Base-by-base conservation (phyloP, 345 rosid species). In the Pistacia integerrima region DNA sequence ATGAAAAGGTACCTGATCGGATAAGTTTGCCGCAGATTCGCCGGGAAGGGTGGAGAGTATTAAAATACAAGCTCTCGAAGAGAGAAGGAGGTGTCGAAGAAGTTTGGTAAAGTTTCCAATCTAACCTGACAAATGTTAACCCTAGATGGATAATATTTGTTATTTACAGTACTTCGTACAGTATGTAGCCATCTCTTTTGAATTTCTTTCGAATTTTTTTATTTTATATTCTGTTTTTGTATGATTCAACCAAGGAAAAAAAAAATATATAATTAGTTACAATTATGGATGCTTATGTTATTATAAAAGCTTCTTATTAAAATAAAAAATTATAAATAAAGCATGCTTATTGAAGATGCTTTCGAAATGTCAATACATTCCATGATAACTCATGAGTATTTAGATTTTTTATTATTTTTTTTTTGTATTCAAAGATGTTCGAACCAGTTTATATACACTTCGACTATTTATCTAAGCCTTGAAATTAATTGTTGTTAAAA, bases 1-100 rank as follows among this genome's bases (percentile, higher is more conserved):
- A 11, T n/a, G 64, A 68, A 63, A 54, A 57, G 11, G 63, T 83
- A 83, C 86, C 88, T 74, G 73, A 77, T 64, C 75, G 72, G 79
- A 75, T 67, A 77, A 5, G 61, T 41, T 52, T 11, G 64, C 51
- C 67, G 49, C 67, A 62, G 49, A 67, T 7, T 52, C 57, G 52
- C 58, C 48, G 72, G 72, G 62, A 64, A 3, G 70, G 51, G 70
- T 1, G n/a, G 70, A 57, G 58, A 30, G 20, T 25, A 64, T 18
- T 51, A 62, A 35, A 20, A 55, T 60, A 67, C 14, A 13, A 18
- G n/a, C n/a, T 7, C 10, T 58, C 4, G 38, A 56, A 69, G 70
- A 67, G 30, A 56, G 41, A 17, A 69, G 14, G 2, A 33, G 30
- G 14, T 64, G 61, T 35, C 2, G 30, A 33, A 35, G 2, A 8